These are phyloP conservation scores for Leptodontidium sp. DNA, from an alignment of 2,329 filamentous ascomycete genomes.

Conservation along the genomic window DNA sequence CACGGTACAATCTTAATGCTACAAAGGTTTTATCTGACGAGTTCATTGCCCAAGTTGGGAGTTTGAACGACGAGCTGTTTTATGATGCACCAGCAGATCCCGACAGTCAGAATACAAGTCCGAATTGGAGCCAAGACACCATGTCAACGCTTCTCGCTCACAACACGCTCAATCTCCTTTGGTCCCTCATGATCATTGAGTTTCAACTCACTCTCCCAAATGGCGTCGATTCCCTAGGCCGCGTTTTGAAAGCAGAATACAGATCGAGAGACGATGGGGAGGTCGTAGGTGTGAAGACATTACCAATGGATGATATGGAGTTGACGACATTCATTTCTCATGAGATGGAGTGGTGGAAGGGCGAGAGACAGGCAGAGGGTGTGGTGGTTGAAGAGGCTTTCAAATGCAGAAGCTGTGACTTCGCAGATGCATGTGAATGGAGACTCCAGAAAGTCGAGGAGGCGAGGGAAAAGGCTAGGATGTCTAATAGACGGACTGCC, in stretches of 20 bases:
- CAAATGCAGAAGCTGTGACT: conserved; percentile 88
- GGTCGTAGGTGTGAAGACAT: conserved; percentile 64
- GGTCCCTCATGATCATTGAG: conserved; percentile 69
- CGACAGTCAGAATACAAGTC: conserved; percentile 38
- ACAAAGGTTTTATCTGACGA: conserved; percentile 75
- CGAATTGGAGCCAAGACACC: conserved; percentile 42
- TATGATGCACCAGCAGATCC: conserved; percentile 54
- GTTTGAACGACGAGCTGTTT: conserved; percentile 71
- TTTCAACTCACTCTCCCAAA: conserved; percentile 56
- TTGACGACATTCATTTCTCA: conserved; percentile 72
- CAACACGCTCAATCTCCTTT: conserved; percentile 66
- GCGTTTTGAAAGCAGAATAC: conserved; percentile 66
- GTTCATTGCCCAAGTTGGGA: conserved; percentile 79
- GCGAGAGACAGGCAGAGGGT: conserved; percentile 74
- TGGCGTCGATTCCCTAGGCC: conserved; percentile 61
- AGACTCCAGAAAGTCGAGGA: conserved; percentile 73
- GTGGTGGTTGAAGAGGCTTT: conserved; percentile 86
- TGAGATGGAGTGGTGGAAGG: conserved; percentile 89
- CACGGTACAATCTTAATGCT: conserved; percentile 74
- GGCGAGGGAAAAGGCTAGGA: conserved; percentile 45
- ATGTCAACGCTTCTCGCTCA: conserved; percentile 58
- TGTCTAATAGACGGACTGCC: conserved; percentile 29
- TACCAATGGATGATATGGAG: conserved; percentile 70
- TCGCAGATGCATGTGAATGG: conserved; percentile 82
- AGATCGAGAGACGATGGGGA: conserved; percentile 55